Conservation (phyloP, 1,284 basidiomycete species). For the Boletus smithii region DNA sequence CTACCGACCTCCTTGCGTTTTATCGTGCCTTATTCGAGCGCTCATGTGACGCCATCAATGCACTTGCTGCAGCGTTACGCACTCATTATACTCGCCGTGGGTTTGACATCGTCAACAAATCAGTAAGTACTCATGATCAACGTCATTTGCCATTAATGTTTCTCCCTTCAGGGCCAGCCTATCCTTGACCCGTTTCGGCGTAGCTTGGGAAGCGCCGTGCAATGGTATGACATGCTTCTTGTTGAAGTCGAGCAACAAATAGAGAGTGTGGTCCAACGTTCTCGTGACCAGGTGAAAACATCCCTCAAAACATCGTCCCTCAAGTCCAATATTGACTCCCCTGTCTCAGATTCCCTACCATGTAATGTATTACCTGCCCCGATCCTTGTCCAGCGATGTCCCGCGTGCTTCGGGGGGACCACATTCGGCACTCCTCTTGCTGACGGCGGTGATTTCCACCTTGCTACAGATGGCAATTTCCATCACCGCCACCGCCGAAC, state of each 20-base stretch:
- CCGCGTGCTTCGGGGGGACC: background rate
- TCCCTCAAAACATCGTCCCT: background rate
- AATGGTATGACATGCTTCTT: slow-evolving; percentile 2
- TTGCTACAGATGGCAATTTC: background rate
- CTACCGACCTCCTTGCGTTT: background rate
- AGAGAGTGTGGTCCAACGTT: background rate
- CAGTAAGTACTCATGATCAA: background rate
- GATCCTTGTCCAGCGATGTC: slow-evolving; percentile 3
- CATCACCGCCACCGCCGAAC: background rate
- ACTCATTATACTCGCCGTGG: slow-evolving; percentile 1
- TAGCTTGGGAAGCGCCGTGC: background rate
- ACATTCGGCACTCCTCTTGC: background rate
- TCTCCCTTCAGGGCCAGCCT: background rate
- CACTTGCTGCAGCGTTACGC: background rate
- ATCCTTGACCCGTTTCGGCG: background rate
- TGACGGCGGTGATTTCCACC: background rate
- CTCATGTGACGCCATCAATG: slow-evolving; percentile 9
- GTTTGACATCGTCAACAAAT: background rate
- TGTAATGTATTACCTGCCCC: too few species aligned
- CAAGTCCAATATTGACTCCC: background rate
- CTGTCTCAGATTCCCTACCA: background rate
- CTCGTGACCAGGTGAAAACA: background rate
- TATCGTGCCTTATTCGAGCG: background rate
- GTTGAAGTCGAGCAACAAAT: background rate
- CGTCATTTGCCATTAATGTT: background rate